Percentiles rank a stretch among this genome's conserved stretches.
These are phyloP conservation scores for Skeletonema grethae DNA, from an alignment of 108 stramenopile genomes.

Conservation along the genomic window DNA sequence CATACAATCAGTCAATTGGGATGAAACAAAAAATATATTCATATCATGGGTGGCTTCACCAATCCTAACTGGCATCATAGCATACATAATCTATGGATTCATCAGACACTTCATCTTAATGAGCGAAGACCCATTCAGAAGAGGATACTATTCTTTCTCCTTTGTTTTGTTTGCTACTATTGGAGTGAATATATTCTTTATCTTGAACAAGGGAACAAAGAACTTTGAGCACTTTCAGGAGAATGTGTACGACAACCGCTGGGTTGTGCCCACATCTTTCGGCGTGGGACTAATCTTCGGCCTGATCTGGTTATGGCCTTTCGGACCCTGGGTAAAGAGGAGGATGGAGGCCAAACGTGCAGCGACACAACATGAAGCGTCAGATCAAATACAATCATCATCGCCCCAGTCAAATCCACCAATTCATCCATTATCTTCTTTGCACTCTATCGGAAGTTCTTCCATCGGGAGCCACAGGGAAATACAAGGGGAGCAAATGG, in stretches of 20 bases:
- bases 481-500: neutral
- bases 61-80: conserved; percentile 42
- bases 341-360: conserved; percentile 14
- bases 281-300: conserved; percentile 31
- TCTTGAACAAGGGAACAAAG: conserved; percentile 54
- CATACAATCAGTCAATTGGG: conserved; percentile 47
- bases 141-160: conserved; percentile 56
- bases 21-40: conserved; percentile 37
- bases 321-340: conserved; percentile 37
- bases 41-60: conserved; percentile 63
- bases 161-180: conserved; percentile 48
- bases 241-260: conserved; percentile 30
- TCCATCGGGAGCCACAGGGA: neutral
- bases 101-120: conserved; percentile 23
- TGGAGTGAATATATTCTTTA: conserved; percentile 53
- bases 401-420: neutral
- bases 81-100: conserved; percentile 36
- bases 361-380: neutral
- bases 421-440: neutral
- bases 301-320: conserved; percentile 45
- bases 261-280: conserved; percentile 28
- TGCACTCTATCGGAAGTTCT: neutral
- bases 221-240: conserved; percentile 28
- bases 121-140: conserved; percentile 36
- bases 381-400: neutral